Conservation (phyloP, 176 grass and related monocot species). For the Eragrostis curvula region DNA sequence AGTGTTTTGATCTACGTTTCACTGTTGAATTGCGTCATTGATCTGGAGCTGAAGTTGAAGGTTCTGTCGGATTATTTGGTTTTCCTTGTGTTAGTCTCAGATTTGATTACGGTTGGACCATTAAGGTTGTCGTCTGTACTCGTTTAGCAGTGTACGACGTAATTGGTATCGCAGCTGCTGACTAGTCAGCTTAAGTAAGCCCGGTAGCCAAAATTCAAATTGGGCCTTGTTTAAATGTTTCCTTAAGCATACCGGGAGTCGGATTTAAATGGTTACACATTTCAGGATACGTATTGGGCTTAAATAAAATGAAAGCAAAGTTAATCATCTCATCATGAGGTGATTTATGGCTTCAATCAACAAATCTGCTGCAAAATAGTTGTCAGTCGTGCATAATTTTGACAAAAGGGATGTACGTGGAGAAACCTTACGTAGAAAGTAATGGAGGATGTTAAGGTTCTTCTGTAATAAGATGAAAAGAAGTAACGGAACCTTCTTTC, state of each 20-base stretch:
- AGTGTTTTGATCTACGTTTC: slow-evolving; percentile 11
- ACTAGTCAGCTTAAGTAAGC: background rate
- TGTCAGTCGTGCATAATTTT: background rate
- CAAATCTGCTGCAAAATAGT: background rate
- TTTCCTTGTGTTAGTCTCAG: background rate
- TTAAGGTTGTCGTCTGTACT: background rate
- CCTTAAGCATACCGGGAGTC: background rate
- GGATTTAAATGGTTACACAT: background rate
- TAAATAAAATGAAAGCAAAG: no score
- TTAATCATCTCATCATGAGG: background rate
- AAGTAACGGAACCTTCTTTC: background rate
- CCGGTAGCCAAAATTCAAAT: background rate
- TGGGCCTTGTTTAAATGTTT: background rate
- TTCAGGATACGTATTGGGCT: no score
- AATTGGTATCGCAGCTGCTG: background rate
- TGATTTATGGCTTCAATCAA: background rate
- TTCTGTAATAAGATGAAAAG: background rate
- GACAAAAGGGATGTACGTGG: background rate
- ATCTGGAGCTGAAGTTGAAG: background rate
- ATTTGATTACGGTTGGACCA: background rate
- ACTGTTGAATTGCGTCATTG: slow-evolving; percentile 31
- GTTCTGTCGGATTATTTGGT: background rate
- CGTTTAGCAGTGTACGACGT: background rate
- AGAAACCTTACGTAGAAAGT: background rate
- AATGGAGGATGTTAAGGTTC: background rate